Base-by-base conservation (phyloP, 768 basidiomycete genomes). In the Strobilomyces echinocephalus region DNA sequence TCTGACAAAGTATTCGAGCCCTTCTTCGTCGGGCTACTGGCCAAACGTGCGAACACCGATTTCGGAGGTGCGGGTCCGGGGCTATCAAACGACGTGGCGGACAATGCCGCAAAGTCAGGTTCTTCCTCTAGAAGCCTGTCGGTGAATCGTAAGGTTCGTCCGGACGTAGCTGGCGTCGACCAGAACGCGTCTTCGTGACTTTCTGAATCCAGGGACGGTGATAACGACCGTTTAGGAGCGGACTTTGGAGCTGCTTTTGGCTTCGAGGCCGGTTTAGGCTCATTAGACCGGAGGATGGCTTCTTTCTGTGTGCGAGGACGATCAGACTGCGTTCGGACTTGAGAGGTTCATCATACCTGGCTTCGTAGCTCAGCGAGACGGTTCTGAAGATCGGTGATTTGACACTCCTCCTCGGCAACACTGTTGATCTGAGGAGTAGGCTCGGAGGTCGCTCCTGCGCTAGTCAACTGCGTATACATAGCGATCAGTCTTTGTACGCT, bases 51-150 rank as follows among this genome's bases (percentile, higher is more conserved):
- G 46, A 71, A 61, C 12, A 69, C 65, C 7, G 68, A 68, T 26
- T 58, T 61, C 16, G 67, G 63, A 51, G 68, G 67, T 7, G 59
- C 64, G 34, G 66, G 72, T 15, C 78, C 73, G 0, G 78, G 77
- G 42, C 70, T 79, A 14, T 69, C 64, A 30, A 84, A 83, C 4
- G 75, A 74, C 52, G 73, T 73, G 45, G 55, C 55, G 16, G 79
- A 76, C 15, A 79, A 59, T 57, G 83, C 76, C 0, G 70, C 77
- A 30, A 86, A 69, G 60, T 87, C 81, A 3, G 82, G 76, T 18
- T 81, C 71, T 58, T 88, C 87, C 57, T 87, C 79, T 63, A 82
- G 71, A 14, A 82, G 73, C 54, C 82, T 82, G 38, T 84, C 81
- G 1, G 78, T 77, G 57, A 89, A 87, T 48, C 78, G 80, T 14